phyloP scores from a whole-genome alignment of 805 yeast species.

The Kluyveromyces wickerhamii region DNA sequence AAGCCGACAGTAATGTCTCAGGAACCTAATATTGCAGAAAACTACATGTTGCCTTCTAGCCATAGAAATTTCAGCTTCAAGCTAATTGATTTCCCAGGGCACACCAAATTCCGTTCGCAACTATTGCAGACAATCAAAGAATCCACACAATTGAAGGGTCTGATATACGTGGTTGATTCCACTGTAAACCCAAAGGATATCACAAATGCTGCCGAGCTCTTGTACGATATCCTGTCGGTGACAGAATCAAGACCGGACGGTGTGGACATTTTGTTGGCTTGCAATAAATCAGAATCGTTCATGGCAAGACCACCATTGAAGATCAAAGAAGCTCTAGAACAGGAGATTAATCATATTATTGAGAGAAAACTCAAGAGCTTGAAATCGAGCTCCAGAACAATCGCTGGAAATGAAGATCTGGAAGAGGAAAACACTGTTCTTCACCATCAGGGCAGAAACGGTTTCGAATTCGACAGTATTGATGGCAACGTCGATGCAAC shows the following conservation, averaged over 20 bases:
- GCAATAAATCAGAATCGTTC: slow-evolving; percentile 82
- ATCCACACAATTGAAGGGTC: slow-evolving; percentile 48
- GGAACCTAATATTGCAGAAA: slow-evolving; percentile 35
- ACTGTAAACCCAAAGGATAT: slow-evolving; percentile 44
- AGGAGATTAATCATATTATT: slow-evolving; percentile 49
- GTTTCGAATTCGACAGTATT: slow-evolving; percentile 56
- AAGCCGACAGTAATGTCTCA: slow-evolving; percentile 44
- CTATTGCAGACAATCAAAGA: slow-evolving; percentile 40
- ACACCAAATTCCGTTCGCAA: slow-evolving; percentile 57
- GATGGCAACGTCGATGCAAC: slow-evolving; percentile 67
- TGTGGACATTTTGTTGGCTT: slow-evolving; percentile 65
- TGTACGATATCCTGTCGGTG: slow-evolving; percentile 49
- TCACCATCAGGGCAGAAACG: slow-evolving; percentile 15
- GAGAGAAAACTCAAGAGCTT: slow-evolving; percentile 38
- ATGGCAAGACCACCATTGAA: slow-evolving; percentile 66
- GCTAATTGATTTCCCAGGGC: slow-evolving; percentile 85
- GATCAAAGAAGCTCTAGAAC: slow-evolving; percentile 51
- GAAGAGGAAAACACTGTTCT: slow-evolving; percentile 23
- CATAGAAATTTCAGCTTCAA: slow-evolving; percentile 35
- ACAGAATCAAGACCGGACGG: slow-evolving; percentile 63
- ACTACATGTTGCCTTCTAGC: slow-evolving; percentile 35
- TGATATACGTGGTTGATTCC: slow-evolving; percentile 73
- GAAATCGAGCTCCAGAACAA: slow-evolving; percentile 27
- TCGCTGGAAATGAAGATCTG: slow-evolving; percentile 23
- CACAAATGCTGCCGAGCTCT: slow-evolving; percentile 46